Percentiles rank a stretch among this genome's conserved stretches.
Evolutionary conservation across 2,329 filamentous ascomycete species (phyloP).

Genomic region (Neocucurbitaria cava): DNA sequence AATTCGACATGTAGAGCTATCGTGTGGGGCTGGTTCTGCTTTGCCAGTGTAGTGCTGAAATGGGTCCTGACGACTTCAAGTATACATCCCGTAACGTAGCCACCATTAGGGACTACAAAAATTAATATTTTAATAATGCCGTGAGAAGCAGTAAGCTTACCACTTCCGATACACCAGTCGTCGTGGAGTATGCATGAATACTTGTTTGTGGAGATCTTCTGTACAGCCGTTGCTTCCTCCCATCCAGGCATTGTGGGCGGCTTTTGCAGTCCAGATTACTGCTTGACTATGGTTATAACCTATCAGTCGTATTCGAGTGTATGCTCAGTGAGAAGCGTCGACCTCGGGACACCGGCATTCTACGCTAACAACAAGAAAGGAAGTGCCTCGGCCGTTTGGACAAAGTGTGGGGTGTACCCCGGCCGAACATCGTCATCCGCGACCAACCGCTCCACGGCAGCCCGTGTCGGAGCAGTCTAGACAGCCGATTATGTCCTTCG

Average conservation of each 20-base stretch:
- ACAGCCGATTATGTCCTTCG: constrained; percentile 10
- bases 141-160: constrained; percentile 48
- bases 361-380: constrained; percentile 19
- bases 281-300: neutral
- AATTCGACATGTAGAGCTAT: constrained; percentile 71
- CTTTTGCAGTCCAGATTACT: neutral
- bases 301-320: neutral
- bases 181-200: constrained; percentile 64
- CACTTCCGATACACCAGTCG: constrained; percentile 71
- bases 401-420: constrained; percentile 23
- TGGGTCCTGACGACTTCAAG: constrained; percentile 66
- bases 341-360: constrained; percentile 25
- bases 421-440: constrained; percentile 22
- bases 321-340: neutral
- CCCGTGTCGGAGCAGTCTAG: constrained; percentile 15
- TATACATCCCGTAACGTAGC: constrained; percentile 70
- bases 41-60: constrained; percentile 64
- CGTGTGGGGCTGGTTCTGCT: constrained; percentile 67
- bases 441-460: constrained; percentile 20
- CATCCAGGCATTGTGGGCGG: constrained; percentile 48
- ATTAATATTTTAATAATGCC: constrained; percentile 1
- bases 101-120: constrained; percentile 70
- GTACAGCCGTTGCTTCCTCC: constrained; percentile 57
- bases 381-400: constrained; percentile 27
- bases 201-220: constrained; percentile 60